A percentile compares a stretch with the other conserved stretches of the same genome.
phyloP scores from a whole-genome alignment of 306 rosid species.

The Quercus ilex region DNA sequence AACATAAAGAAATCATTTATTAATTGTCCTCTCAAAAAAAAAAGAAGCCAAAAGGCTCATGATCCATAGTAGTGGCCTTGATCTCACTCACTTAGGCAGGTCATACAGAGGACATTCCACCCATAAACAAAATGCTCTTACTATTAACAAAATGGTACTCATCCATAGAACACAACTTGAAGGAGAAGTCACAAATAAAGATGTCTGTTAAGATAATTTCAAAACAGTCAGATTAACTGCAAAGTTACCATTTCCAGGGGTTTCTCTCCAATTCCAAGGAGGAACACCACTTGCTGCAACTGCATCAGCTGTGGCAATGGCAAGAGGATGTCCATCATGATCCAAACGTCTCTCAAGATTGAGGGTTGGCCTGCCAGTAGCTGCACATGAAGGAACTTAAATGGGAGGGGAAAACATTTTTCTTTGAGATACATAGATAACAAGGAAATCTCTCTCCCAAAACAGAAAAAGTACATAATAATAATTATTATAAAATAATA shows the following conservation, averaged over 20 bases:
- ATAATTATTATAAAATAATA: too few relatives aligned
- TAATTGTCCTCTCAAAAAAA: background rate
- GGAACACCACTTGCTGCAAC: constrained; percentile 84
- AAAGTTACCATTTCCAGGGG: constrained; percentile 79
- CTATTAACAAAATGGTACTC: background rate
- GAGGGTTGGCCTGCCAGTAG: constrained; percentile 83
- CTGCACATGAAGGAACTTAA: constrained; percentile 41
- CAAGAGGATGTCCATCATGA: constrained; percentile 94
- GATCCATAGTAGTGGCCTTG: background rate
- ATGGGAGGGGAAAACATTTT: background rate
- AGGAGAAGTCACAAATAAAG: background rate
- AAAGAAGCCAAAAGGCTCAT: background rate
- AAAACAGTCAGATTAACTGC: background rate
- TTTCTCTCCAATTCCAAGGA: constrained; percentile 99
- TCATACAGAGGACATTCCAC: background rate
- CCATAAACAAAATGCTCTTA: background rate
- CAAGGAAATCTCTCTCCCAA: background rate
- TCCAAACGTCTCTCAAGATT: constrained; percentile 92
- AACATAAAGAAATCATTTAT: background rate
- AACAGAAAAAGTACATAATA: too few relatives aligned
- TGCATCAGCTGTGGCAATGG: constrained; percentile 85
- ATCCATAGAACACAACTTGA: background rate
- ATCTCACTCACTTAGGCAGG: background rate
- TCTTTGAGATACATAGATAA: background rate
- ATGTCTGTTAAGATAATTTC: background rate